These are phyloP conservation scores for Nicotiana paniculata DNA, from an alignment of 257 asterid species.

Conservation along the genomic window DNA sequence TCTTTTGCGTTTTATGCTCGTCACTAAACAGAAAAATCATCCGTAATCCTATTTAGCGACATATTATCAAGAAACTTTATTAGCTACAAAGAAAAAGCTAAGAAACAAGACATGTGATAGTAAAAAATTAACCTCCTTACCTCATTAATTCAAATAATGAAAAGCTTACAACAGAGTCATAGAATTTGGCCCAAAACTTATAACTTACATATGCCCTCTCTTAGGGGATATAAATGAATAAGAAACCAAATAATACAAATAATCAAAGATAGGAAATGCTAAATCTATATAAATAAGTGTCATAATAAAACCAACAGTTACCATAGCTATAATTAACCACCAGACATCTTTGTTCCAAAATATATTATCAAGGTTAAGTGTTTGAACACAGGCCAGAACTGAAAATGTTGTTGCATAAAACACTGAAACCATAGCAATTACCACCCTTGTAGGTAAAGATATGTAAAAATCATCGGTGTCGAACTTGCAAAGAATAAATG, in stretches of 20 bases:
- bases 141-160: background rate
- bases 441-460: background rate
- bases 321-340: background rate
- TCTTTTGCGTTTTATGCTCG: too few species aligned
- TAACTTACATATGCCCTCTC: background rate
- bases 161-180: background rate
- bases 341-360: slow-evolving; percentile 1
- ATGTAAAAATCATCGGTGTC: background rate
- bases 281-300: slow-evolving; percentile 6
- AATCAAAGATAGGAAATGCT: slow-evolving; percentile 5
- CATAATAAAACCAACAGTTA: background rate
- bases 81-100: too few species aligned
- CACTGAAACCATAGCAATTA: background rate
- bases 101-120: background rate
- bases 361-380: background rate
- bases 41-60: too few species aligned
- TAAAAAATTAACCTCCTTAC: background rate
- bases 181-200: background rate
- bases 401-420: slow-evolving; percentile 1
- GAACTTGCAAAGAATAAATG: background rate
- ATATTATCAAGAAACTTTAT: too few species aligned
- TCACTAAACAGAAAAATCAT: too few species aligned
- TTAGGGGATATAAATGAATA: background rate
- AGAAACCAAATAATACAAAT: background rate
- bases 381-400: slow-evolving; percentile 3